phyloP scores from a whole-genome alignment of 169 alveolate genomes.

The Plasmodium relictum region DNA sequence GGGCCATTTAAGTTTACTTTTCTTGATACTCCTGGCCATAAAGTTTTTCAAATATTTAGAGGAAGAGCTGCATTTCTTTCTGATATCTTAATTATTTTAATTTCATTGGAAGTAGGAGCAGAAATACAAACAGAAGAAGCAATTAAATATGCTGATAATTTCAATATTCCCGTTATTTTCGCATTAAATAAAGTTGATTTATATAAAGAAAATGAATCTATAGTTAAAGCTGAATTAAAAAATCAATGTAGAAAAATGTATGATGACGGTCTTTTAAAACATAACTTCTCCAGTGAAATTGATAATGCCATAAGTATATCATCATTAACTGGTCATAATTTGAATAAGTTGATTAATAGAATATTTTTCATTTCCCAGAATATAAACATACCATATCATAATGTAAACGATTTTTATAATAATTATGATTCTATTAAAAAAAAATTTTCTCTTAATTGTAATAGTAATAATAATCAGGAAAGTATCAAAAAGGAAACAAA shows the following conservation, averaged over 20 bases:
- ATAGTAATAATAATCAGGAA: background rate
- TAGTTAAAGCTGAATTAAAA: constrained; percentile 83
- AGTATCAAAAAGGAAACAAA: constrained; percentile 6
- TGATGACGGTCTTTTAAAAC: constrained; percentile 75
- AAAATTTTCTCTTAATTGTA: background rate
- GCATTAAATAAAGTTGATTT: constrained; percentile 85
- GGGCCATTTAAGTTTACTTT: constrained; percentile 78
- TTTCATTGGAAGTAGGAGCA: constrained; percentile 84
- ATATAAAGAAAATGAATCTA: constrained; percentile 78
- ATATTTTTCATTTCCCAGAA: constrained; percentile 40
- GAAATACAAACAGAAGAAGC: constrained; percentile 86
- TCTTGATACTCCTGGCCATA: constrained; percentile 90
- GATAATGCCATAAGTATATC: constrained; percentile 81
- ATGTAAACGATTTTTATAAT: constrained; percentile 29
- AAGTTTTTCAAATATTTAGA: constrained; percentile 81
- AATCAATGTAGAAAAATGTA: constrained; percentile 77
- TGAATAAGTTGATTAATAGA: constrained; percentile 56
- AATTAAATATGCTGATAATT: constrained; percentile 86
- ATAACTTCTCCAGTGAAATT: constrained; percentile 76
- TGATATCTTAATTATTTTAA: constrained; percentile 84
- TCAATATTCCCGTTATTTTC: constrained; percentile 83
- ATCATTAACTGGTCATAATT: constrained; percentile 79
- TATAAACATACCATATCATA: constrained; percentile 75
- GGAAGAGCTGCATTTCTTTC: constrained; percentile 88
- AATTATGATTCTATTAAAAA: constrained; percentile 6